Evolutionary conservation across 148 eudicot species (phyloP), one percentile per base, ranked within the genome.

Genomic region (Cornus suecica): DNA sequence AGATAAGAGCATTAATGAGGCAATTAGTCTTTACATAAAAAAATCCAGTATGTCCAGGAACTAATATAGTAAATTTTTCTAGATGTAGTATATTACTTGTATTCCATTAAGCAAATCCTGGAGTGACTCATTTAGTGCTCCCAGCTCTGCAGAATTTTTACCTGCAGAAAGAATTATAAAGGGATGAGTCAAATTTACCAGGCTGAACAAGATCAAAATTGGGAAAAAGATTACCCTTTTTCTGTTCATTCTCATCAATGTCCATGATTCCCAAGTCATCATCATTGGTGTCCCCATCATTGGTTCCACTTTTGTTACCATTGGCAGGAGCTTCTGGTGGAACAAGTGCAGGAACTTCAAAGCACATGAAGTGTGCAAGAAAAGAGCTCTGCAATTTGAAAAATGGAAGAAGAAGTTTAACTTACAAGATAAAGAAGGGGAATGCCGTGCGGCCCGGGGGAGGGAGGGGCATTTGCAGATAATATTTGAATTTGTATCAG

Each of bases 291-390:
- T 87, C 87, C 68, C 80, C 88, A 65, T 77, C 86, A 73, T 84
- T 66, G 18, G 80, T 69, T 11, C 81, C 75, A 69, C 80, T 77
- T 80, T 81, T 84, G 58, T 80, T 86, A 54, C 85, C 88, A 83
- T 86, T 86, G 42, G 84, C 81, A 81, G 76, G 58, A 78, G 82
- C 75, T 77, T 92, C 89, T 29, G 88, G 79, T 66, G 88, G 88
- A 78, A 82, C 91, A 72, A 87, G 91, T 68, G 91, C 83, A 78
- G 93, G 91, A 76, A 91, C 93, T 79, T 89, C 96, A 89, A 91
- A 91, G 89, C 96, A 91, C 96, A 89, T 91, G 72, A 91, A 91
- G 81, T 89, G 85, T 29, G 96, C 92, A 79, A 91, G 86, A 78
- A 91, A 91, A 29, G 96, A 87, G 81, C 96, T 89, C 96, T 91